A percentile compares a stretch with the other conserved stretches of the same genome.
phyloP scores from a whole-genome alignment of 192 early-diverging fungal species.

The Linderina pennispora region DNA sequence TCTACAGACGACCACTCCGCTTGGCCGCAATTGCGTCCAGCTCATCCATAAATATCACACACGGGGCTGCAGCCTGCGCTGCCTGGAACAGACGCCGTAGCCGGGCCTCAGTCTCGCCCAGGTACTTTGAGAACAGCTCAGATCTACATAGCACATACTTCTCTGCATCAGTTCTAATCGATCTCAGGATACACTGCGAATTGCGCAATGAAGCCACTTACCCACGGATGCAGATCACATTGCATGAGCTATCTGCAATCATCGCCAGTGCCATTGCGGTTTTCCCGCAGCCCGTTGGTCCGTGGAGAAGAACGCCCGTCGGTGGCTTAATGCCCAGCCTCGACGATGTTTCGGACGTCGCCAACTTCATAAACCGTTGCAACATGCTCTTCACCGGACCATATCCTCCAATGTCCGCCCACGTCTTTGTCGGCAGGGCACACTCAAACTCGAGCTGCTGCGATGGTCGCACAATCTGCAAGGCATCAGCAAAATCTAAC shows the following conservation, averaged over 20 bases:
- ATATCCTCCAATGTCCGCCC: slow-evolving; percentile 76
- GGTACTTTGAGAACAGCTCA: slow-evolving; percentile 92
- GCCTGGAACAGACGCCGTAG: slow-evolving; percentile 77
- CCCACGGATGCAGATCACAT: slow-evolving; percentile 80
- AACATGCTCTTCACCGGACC: slow-evolving; percentile 50
- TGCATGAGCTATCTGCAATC: slow-evolving; percentile 68
- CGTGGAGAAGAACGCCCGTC: slow-evolving; percentile 82
- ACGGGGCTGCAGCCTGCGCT: slow-evolving; percentile 82
- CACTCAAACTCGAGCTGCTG: slow-evolving; percentile 59
- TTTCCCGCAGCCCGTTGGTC: slow-evolving; percentile 93
- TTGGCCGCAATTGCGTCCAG: slow-evolving; percentile 87
- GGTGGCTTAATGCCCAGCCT: slow-evolving; percentile 68
- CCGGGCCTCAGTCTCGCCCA: slow-evolving; percentile 84
- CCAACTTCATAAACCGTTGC: slow-evolving; percentile 52
- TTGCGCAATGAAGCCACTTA: slow-evolving; percentile 24
- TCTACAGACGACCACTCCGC: slow-evolving; percentile 53
- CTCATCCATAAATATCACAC: slow-evolving; percentile 92
- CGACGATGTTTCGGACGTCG: slow-evolving; percentile 48
- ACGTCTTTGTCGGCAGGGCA: slow-evolving; percentile 43
- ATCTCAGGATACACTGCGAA: too few relatives aligned
- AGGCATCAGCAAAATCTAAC: slow-evolving; percentile 50
- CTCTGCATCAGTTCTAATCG: too few relatives aligned
- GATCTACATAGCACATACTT: too few relatives aligned
- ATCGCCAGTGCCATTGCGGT: slow-evolving; percentile 76
- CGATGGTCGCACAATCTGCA: slow-evolving; percentile 56